Base-by-base conservation (phyloP, 306 rosid species). In the Casuarina glauca region DNA sequence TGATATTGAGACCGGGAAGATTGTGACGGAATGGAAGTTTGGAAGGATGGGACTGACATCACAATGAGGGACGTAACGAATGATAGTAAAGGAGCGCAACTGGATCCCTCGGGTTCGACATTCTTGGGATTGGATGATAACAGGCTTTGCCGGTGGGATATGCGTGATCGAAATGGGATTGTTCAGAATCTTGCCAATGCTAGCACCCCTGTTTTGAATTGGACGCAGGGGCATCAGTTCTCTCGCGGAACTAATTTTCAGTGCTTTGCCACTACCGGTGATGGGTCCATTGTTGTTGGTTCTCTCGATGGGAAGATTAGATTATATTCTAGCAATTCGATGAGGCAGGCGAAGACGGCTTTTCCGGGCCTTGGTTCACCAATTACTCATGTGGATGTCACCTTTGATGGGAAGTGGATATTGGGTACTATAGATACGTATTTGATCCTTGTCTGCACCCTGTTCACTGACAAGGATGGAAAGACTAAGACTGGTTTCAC, bases 321-420 rank as follows among this genome's bases (percentile, higher is more conserved):
- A 60, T 76, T 96, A 84, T 96, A 96, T 84, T 93, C 98, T 0
- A 88, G 60, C 81, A 93, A 82, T 71, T 85, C 98, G 35, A 96
- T 96, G 99, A 87, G 99, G 69, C 93, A 85, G 82, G 98, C 99
- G 1, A 96, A 90, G 73, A 93, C 99, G 0, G 97, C 96, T 49
- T 96, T 96, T 87, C 98, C 98, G 1, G 99, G 99, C 75, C 98
- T 96, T 82, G 98, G 99, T 32, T 96, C 97, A 0, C 97, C 97
- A 4, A 81, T 96, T 84, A 91, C 98, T 60, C 97, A 93, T 74
- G 96, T 96, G 55, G 98, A 91, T 84, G 98, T 96, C 53, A 96
- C 99, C 1, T 96, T 74, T 64, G 99, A 96, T 84, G 99, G 99
- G 62, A 91, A 89, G 85, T 96, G 98, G 99, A 87, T 96, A 71